Conservation (phyloP, 2,329 filamentous ascomycete species). For the Xylariaceae sp. region DNA sequence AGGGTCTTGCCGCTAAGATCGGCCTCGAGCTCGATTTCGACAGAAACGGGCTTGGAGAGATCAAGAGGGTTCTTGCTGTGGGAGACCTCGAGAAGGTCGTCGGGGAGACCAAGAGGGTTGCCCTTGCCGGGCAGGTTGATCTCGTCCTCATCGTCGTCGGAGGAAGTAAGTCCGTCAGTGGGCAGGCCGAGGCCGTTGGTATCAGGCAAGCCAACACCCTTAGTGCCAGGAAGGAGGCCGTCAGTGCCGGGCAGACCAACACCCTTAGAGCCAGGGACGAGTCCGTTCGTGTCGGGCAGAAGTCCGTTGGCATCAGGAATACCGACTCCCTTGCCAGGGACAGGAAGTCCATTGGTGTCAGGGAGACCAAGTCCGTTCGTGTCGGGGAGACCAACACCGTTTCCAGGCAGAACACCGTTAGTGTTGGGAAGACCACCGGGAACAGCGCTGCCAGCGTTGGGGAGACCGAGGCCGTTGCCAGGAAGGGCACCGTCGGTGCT, state of each 20-base stretch:
- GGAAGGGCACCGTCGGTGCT: not conserved
- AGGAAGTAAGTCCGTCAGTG: not conserved
- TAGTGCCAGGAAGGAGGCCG: not conserved
- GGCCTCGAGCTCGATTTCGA: slow-evolving; percentile 23
- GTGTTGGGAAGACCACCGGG: not conserved
- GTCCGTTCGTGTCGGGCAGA: not conserved
- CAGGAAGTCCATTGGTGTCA: not conserved
- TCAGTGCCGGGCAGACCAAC: not conserved
- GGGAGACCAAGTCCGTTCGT: not conserved
- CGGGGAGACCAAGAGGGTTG: not conserved
- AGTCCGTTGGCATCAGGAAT: not conserved
- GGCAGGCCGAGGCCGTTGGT: slow-evolving; percentile 14
- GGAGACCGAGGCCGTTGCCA: not conserved
- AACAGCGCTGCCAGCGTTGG: not conserved
- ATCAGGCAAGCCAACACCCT: not conserved
- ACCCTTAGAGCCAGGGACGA: not conserved
- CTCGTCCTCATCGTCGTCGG: not conserved
- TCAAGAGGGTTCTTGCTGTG: slow-evolving; percentile 10
- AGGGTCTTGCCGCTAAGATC: slow-evolving; percentile 28
- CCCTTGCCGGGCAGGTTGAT: not conserved
- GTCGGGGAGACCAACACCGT: not conserved
- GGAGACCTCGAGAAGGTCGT: slow-evolving; percentile 13
- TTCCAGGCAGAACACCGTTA: not conserved
- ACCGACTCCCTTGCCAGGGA: not conserved
- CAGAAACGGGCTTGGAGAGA: slow-evolving; percentile 24